Conservation (phyloP, 2,329 filamentous ascomycete species). For the Botrytis aclada region DNA sequence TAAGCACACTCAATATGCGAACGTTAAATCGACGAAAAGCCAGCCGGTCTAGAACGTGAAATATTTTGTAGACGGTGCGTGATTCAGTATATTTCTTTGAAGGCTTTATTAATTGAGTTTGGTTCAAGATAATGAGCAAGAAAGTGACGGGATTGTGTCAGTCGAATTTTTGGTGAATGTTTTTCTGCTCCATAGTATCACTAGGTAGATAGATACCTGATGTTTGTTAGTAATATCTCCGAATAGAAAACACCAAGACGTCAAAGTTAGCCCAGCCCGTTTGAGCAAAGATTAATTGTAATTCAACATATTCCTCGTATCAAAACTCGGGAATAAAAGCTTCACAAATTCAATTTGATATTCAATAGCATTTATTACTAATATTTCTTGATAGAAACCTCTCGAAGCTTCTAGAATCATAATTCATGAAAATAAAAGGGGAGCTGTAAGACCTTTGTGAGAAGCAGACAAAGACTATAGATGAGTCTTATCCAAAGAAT, state of each 20-base stretch:
- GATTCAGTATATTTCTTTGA: not conserved
- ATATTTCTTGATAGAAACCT: not conserved
- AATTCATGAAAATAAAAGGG: not conserved
- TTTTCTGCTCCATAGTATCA: not conserved
- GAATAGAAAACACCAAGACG: not conserved
- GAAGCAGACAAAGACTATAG: not conserved
- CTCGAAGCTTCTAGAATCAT: not conserved
- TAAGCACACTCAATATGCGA: not conserved
- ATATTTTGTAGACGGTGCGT: not conserved
- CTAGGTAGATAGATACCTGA: not conserved
- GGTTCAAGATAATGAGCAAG: not conserved
- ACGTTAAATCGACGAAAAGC: not conserved
- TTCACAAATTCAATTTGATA: not conserved
- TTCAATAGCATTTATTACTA: not conserved
- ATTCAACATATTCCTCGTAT: not conserved
- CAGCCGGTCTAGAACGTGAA: not conserved
- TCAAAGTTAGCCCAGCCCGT: not conserved
- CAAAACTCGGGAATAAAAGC: not conserved
- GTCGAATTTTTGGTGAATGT: not conserved
- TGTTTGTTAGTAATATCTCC: not conserved
- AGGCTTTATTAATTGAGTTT: not conserved
- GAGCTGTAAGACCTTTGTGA: rapidly evolving
- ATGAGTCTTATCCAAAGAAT: not conserved
- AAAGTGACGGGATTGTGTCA: not conserved
- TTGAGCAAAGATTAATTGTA: not conserved